Evolutionary conservation across 2,329 filamentous ascomycete species (phyloP).

Genomic region (Penicillium sclerotiorum): DNA sequence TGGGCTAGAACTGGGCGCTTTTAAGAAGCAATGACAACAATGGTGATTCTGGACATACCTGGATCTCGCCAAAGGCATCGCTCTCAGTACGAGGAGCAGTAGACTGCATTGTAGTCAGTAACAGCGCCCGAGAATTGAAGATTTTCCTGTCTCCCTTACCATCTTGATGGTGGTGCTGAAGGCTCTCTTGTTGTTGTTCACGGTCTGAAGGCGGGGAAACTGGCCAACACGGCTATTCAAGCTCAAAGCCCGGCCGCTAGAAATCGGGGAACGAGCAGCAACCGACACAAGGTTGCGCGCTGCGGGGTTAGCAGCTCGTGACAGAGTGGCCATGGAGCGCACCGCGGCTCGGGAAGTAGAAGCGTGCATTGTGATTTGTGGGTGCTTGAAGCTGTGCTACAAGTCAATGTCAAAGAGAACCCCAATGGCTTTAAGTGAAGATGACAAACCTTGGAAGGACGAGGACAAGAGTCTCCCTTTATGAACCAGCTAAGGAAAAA

Average conservation of each 20-base stretch:
- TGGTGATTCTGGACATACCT: slow-evolving; percentile 50
- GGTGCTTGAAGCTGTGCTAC: slow-evolving; percentile 15
- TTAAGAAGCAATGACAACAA: background rate
- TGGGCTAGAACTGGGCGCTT: slow-evolving; percentile 1
- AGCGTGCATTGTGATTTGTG: slow-evolving; percentile 32
- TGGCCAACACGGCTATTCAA: slow-evolving; percentile 35
- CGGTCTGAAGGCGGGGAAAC: slow-evolving; percentile 41
- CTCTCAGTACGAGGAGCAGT: slow-evolving; percentile 75
- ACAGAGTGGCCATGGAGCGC: slow-evolving; percentile 39
- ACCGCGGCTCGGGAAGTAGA: slow-evolving; percentile 40
- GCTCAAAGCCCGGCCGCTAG: slow-evolving; percentile 34
- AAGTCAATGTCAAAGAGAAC: slow-evolving; percentile 3
- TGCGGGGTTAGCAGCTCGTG: slow-evolving; percentile 40
- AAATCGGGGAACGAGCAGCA: slow-evolving; percentile 34
- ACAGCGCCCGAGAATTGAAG: background rate
- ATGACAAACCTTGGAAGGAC: slow-evolving; percentile 7
- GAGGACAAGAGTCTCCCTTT: slow-evolving; percentile 12
- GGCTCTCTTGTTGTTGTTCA: slow-evolving; percentile 37
- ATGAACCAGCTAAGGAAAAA: slow-evolving; percentile 14
- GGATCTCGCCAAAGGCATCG: slow-evolving; percentile 96
- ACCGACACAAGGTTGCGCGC: slow-evolving; percentile 32
- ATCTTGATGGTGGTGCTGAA: slow-evolving; percentile 43
- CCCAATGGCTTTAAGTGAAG: slow-evolving; percentile 19
- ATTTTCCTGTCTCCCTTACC: slow-evolving; percentile 26
- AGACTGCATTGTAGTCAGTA: slow-evolving; percentile 29